Conservation (phyloP, 768 basidiomycete species). For the Pseudohyphozyma bogoriensis region DNA sequence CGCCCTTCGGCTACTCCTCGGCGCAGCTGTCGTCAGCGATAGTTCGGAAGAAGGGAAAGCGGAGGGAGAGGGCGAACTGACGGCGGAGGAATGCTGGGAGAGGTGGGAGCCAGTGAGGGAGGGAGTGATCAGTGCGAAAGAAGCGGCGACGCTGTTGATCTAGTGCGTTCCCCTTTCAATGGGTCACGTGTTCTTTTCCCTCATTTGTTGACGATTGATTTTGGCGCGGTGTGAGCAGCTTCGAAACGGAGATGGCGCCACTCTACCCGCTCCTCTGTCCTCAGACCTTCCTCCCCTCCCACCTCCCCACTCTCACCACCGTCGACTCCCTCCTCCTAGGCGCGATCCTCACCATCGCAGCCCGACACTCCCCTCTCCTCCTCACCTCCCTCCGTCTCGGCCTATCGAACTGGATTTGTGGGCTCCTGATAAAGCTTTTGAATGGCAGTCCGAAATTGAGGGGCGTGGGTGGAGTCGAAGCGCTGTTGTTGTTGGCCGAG, state of each 20-base stretch:
- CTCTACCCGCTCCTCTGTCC: constrained; percentile 24
- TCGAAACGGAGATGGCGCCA: constrained; percentile 15
- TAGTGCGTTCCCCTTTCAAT: constrained; percentile 6
- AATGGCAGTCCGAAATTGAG: constrained; percentile 23
- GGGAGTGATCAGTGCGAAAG: constrained; percentile 11
- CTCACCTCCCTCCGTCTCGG: constrained; percentile 13
- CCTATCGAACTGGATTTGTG: constrained; percentile 14
- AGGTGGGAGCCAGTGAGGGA: constrained; percentile 15
- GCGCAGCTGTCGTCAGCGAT: background rate
- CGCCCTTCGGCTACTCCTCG: background rate
- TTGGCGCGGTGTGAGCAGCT: too few relatives aligned
- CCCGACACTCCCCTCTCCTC: constrained; percentile 14
- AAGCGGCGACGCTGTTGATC: constrained; percentile 11
- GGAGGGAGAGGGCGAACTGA: background rate
- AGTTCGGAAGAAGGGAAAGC: too few relatives aligned
- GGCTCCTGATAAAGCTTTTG: constrained; percentile 16
- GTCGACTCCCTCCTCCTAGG: constrained; percentile 27
- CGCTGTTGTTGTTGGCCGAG: constrained; percentile 26
- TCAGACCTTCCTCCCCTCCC: constrained; percentile 12
- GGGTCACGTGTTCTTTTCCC: background rate
- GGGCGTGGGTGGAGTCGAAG: constrained; percentile 29
- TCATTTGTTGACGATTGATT: too few relatives aligned
- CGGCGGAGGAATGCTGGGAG: constrained; percentile 7
- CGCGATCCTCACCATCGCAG: constrained; percentile 24
- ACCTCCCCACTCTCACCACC: constrained; percentile 15